These are phyloP conservation scores for Backusella circina DNA, from an alignment of 192 early-diverging fungal genomes.

Conservation along the genomic window DNA sequence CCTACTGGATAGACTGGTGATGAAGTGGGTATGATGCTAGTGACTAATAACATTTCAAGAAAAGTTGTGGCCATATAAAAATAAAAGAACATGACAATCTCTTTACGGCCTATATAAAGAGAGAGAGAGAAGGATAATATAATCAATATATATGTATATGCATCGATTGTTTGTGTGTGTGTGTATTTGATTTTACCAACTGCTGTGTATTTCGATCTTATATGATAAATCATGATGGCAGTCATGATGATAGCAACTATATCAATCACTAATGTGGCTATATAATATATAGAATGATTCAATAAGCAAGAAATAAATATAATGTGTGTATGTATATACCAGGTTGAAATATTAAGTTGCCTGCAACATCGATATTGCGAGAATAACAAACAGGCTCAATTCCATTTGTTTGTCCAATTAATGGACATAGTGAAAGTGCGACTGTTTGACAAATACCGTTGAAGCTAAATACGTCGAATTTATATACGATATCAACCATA, in stretches of 20 bases:
- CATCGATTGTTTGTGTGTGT: neutral
- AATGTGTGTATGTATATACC: conserved; percentile 30
- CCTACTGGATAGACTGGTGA: conserved; percentile 61
- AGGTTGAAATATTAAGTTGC: conserved; percentile 89
- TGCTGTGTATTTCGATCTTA: conserved; percentile 97
- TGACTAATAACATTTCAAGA: conserved; percentile 71
- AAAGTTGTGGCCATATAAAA: conserved; percentile 68
- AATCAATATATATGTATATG: neutral
- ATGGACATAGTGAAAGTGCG: conserved; percentile 85
- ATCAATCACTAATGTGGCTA: conserved; percentile 91
- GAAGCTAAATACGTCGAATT: conserved; percentile 76
- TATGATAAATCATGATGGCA: conserved; percentile 97
- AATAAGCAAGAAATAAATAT: neutral
- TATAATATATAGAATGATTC: neutral
- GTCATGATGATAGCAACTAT: conserved; percentile 94
- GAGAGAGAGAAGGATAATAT: neutral
- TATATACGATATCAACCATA: conserved; percentile 32
- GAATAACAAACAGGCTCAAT: conserved; percentile 92
- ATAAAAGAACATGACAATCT: conserved; percentile 92
- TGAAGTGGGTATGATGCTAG: conserved; percentile 75
- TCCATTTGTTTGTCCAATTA: conserved; percentile 71
- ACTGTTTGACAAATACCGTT: conserved; percentile 85
- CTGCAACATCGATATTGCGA: conserved; percentile 86
- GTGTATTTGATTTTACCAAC: conserved; percentile 60
- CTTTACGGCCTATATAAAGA: conserved; percentile 67